Evolutionary conservation across 2,329 filamentous ascomycete species (phyloP).

Genomic region (Venturia aucupariae): DNA sequence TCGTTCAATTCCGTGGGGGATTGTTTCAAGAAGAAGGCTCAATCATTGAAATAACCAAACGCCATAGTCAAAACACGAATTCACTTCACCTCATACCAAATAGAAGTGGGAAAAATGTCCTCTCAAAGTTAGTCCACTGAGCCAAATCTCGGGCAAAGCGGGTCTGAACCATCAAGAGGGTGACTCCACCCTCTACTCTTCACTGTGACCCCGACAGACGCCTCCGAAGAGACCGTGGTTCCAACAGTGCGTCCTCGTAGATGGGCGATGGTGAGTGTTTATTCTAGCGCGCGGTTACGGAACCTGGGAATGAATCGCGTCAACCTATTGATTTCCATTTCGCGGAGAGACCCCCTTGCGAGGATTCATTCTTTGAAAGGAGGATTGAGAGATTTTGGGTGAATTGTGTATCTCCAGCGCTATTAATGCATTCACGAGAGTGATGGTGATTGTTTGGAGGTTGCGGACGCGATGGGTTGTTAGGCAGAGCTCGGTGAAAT

Average conservation of each 20-base stretch:
- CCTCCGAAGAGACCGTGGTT: constrained; percentile 7
- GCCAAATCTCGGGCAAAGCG: constrained; percentile 6
- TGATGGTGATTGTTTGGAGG: background rate
- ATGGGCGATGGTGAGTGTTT: background rate
- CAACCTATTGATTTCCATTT: background rate
- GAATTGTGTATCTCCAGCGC: constrained; percentile 1
- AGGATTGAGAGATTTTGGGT: background rate
- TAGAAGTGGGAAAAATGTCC: background rate
- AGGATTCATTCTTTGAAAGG: background rate
- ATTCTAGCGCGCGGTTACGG: background rate
- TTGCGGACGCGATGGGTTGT: background rate
- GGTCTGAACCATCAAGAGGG: background rate
- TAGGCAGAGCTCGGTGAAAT: background rate
- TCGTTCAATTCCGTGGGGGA: no score
- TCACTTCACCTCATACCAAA: no score
- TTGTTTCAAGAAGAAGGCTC: no score
- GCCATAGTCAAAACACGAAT: no score
- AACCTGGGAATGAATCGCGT: constrained; percentile 5
- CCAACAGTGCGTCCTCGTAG: constrained; percentile 3
- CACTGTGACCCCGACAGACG: background rate
- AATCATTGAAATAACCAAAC: no score
- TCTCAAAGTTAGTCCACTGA: constrained; percentile 4
- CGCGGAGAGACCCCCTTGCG: background rate
- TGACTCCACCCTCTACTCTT: constrained; percentile 1
- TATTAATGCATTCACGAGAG: constrained; percentile 1